Conservation (phyloP, 2,329 filamentous ascomycete genomes). For the Coniochaeta sp. region DNA sequence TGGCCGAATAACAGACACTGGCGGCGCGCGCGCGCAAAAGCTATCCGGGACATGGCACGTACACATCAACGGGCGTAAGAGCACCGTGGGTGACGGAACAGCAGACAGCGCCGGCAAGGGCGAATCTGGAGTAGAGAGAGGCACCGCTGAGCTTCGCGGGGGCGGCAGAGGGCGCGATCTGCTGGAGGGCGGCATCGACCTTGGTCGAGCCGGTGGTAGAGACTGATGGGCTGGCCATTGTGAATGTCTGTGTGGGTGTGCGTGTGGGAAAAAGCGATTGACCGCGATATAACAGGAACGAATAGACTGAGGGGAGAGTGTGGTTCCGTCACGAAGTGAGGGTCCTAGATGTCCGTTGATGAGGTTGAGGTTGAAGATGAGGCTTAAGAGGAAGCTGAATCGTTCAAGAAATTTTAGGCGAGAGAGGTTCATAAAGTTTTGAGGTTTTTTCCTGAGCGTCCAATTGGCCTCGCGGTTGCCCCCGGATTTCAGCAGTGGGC, state of each 20-base stretch:
- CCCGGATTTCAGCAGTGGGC: constrained; percentile 2
- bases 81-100: constrained; percentile 94
- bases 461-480: not conserved
- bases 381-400: not conserved
- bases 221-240: constrained; percentile 27
- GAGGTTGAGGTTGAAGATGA: not conserved
- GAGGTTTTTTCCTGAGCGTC: not conserved
- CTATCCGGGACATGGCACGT: constrained; percentile 40
- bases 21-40: not conserved
- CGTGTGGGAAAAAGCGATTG: not conserved
- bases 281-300: not conserved
- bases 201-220: constrained; percentile 29
- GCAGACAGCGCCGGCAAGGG: constrained; percentile 93
- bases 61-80: constrained; percentile 98
- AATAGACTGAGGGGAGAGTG: constrained; percentile 3
- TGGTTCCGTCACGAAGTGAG: constrained; percentile 2
- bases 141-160: constrained; percentile 36
- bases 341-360: not conserved
- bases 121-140: constrained; percentile 85
- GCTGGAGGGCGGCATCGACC: constrained; percentile 18
- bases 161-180: not conserved
- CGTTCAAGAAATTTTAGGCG: too few species aligned
- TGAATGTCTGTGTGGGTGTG: constrained; percentile 17
- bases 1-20: too few species aligned
- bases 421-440: not conserved